These are phyloP conservation scores for Pyrenula massariospora DNA, from an alignment of 495 filamentous ascomycete species.

Conservation along the genomic window DNA sequence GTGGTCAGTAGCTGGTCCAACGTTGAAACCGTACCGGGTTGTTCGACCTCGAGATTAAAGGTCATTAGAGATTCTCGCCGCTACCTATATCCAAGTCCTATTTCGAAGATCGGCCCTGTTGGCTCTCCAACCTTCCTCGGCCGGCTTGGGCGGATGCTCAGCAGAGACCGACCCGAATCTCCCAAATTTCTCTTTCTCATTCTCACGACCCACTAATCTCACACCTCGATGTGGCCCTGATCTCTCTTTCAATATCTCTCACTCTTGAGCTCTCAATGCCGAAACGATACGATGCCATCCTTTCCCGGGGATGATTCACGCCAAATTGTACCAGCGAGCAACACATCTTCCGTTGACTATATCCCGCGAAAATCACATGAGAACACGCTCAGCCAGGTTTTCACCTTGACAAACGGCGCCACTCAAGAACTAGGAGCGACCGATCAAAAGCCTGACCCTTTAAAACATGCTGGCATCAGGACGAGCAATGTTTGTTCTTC, in stretches of 20 bases:
- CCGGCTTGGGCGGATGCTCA: too few relatives aligned
- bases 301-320: constrained; percentile 28
- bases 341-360: constrained; percentile 28
- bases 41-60: too few relatives aligned
- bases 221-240: neutral
- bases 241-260: neutral
- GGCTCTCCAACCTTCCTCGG: too few relatives aligned
- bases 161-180: neutral
- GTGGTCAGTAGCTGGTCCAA: too few relatives aligned
- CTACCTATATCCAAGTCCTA: too few relatives aligned
- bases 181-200: too few relatives aligned
- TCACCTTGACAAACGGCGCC: constrained; percentile 36
- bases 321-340: constrained; percentile 19
- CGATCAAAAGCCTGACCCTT: constrained; percentile 19
- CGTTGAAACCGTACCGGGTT: too few relatives aligned
- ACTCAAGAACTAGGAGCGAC: constrained; percentile 26
- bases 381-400: constrained; percentile 33
- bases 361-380: constrained; percentile 30
- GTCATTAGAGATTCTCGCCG: too few relatives aligned
- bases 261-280: neutral
- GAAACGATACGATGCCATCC: constrained; percentile 25
- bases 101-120: too few relatives aligned
- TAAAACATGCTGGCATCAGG: constrained; percentile 22
- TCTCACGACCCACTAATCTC: too few relatives aligned
- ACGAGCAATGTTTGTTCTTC: constrained; percentile 34